phyloP scores from a whole-genome alignment of 179 eudicot species.

The Sideroxylon spinosum region DNA sequence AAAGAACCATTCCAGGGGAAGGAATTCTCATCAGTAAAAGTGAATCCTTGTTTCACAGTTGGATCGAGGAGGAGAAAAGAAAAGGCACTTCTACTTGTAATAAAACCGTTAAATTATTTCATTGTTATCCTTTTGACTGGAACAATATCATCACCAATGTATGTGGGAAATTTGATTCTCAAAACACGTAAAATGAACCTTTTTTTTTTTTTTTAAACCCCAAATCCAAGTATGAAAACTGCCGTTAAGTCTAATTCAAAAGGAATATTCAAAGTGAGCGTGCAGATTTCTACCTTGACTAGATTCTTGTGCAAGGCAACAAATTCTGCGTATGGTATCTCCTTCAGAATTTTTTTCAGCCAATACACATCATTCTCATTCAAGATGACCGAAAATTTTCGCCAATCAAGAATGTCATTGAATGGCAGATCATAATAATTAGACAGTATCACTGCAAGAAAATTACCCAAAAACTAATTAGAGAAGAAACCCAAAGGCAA shows the following conservation, averaged over 20 bases:
- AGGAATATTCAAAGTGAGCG: no score
- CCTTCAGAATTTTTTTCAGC: constrained; percentile 83
- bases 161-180: no score
- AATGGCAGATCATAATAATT: constrained; percentile 81
- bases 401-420: constrained; percentile 83
- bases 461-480: no score
- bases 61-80: no score
- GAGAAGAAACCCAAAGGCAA: no score
- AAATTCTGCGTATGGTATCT: constrained; percentile 58
- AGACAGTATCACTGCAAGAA: no score
- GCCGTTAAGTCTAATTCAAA: no score
- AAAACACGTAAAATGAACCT: no score
- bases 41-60: not conserved
- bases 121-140: not conserved
- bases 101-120: not conserved
- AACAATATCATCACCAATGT: no score
- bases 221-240: no score
- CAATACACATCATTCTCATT: constrained; percentile 85
- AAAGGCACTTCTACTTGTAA: not conserved
- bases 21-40: not conserved
- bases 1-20: not conserved
- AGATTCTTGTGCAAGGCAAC: constrained; percentile 63
- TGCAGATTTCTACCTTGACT: constrained; percentile 53
- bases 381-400: constrained; percentile 63
- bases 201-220: no score